A percentile compares a stretch with the other conserved stretches of the same genome.
Evolutionary conservation across 768 basidiomycete genomes (phyloP).

Genomic region (Pholiota conissans): DNA sequence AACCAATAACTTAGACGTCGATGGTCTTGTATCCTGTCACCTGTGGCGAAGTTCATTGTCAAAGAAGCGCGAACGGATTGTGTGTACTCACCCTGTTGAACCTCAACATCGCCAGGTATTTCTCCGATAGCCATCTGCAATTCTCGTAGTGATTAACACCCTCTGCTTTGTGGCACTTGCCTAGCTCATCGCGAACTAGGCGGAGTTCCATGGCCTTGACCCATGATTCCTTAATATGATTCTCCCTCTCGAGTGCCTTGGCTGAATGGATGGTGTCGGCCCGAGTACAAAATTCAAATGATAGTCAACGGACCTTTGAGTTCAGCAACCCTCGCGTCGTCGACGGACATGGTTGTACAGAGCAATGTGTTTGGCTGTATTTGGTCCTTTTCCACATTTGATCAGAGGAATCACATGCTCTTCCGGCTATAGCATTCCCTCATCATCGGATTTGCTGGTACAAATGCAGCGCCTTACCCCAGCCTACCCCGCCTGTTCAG

Average conservation of each 20-base stretch:
- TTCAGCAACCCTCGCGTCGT: slow-evolving; percentile 36
- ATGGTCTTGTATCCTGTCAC: slow-evolving; percentile 85
- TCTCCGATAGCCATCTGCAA: slow-evolving; percentile 83
- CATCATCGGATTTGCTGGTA: background rate
- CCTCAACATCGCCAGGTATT: slow-evolving; percentile 76
- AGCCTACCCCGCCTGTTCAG: background rate
- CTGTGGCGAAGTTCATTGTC: slow-evolving; percentile 33
- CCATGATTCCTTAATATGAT: slow-evolving; percentile 88
- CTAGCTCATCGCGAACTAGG: slow-evolving; percentile 84
- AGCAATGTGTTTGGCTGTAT: slow-evolving; percentile 21
- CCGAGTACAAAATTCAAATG: background rate
- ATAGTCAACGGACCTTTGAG: slow-evolving; percentile 44
- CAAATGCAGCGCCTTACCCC: background rate
- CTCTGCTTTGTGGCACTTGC: slow-evolving; percentile 87
- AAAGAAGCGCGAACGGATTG: no score
- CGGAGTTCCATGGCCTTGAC: slow-evolving; percentile 91
- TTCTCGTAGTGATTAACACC: slow-evolving; percentile 91
- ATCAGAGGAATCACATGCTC: slow-evolving; percentile 9
- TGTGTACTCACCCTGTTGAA: slow-evolving; percentile 70
- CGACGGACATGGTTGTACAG: slow-evolving; percentile 24
- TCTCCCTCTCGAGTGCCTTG: slow-evolving; percentile 68
- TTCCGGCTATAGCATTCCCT: background rate
- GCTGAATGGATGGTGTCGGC: slow-evolving; percentile 34
- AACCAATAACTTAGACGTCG: slow-evolving; percentile 37
- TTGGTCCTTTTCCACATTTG: slow-evolving; percentile 17